A percentile compares a stretch with the other conserved stretches of the same genome.
phyloP scores from a whole-genome alignment of 2,329 filamentous ascomycete species.

The Colletotrichum liaoningense region DNA sequence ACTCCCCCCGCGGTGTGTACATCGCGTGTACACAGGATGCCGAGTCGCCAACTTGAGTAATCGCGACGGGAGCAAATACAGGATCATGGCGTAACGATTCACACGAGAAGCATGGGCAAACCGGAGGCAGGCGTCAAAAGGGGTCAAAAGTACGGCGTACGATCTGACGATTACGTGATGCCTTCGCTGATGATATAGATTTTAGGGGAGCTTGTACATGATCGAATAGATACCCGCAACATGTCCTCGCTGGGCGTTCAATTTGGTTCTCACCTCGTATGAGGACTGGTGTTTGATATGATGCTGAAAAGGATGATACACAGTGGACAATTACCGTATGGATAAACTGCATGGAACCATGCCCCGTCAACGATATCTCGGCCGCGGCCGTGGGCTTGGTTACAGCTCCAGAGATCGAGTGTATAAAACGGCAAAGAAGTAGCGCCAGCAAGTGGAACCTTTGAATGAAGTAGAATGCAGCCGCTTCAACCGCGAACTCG shows the following conservation, averaged over 20 bases:
- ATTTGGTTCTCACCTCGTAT: neutral
- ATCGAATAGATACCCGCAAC: slow-evolving; percentile 37
- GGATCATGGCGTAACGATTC: slow-evolving; percentile 33
- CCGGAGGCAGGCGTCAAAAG: slow-evolving; percentile 33
- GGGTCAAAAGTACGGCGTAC: slow-evolving; percentile 32
- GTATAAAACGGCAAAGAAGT: too few relatives aligned
- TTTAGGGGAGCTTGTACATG: slow-evolving; percentile 35
- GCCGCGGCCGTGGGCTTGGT: too few relatives aligned
- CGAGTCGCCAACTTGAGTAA: neutral
- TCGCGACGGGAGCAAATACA: slow-evolving; percentile 1
- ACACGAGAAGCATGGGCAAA: slow-evolving; percentile 26
- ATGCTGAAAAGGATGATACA: neutral
- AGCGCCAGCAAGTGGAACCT: neutral
- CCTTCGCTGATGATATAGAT: slow-evolving; percentile 34
- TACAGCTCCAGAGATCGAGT: too few relatives aligned
- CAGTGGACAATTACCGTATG: neutral
- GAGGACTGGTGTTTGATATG: neutral
- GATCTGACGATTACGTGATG: slow-evolving; percentile 27
- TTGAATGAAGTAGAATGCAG: neutral
- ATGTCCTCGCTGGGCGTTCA: slow-evolving; percentile 29
- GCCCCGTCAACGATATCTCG: too few relatives aligned
- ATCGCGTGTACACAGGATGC: neutral
- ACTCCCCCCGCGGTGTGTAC: neutral
- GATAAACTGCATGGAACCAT: neutral
- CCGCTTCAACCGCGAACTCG: neutral